These are phyloP conservation scores for Rhizophora apiculata DNA, from an alignment of 345 rosid species.

Conservation along the genomic window DNA sequence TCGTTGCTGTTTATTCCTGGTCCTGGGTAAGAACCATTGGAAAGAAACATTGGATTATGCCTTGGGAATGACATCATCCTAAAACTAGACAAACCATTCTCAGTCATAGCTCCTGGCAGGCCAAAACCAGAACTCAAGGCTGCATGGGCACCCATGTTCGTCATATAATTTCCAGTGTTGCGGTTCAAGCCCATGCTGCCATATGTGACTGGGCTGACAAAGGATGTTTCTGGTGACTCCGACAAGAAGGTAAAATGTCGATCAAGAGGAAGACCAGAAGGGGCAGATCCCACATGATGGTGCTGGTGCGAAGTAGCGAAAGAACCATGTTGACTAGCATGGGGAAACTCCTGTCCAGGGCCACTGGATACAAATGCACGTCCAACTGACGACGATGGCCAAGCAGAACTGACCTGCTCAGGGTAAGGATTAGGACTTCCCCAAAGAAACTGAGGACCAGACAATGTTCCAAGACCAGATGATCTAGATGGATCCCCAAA, in stretches of 20 bases:
- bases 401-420: constrained; percentile 50
- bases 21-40: constrained; percentile 51
- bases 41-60: constrained; percentile 40
- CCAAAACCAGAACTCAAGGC: constrained; percentile 46
- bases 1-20: constrained; percentile 43
- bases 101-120: constrained; percentile 45
- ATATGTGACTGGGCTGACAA: constrained; percentile 49
- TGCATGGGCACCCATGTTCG: constrained; percentile 41
- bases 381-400: constrained; percentile 61
- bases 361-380: constrained; percentile 55
- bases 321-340: constrained; percentile 39
- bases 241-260: constrained; percentile 75
- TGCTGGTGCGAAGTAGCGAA: constrained; percentile 49
- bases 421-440: constrained; percentile 70
- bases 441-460: constrained; percentile 94
- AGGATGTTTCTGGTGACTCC: constrained; percentile 67
- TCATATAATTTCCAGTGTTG: constrained; percentile 43
- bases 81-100: constrained; percentile 52
- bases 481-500: constrained; percentile 52
- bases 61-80: constrained; percentile 59
- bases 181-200: constrained; percentile 49
- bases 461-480: constrained; percentile 44
- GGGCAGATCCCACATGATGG: constrained; percentile 90
- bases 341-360: constrained; percentile 47
- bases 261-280: constrained; percentile 75